Evolutionary conservation across 2,329 filamentous ascomycete genomes (phyloP).

Genomic region (Colletotrichum sp.): DNA sequence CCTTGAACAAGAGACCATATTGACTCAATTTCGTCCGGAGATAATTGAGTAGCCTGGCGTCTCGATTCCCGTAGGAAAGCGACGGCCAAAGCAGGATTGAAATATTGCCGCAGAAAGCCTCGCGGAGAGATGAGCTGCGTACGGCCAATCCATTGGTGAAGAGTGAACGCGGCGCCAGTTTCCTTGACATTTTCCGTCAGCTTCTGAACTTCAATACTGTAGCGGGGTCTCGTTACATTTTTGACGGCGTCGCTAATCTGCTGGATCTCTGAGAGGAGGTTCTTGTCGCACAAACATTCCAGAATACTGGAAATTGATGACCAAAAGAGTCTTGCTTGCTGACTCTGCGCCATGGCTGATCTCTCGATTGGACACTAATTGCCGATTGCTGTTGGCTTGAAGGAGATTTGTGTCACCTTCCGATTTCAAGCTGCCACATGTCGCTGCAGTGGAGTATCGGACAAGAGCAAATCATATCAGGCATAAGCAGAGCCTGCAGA

Average conservation of each 20-base stretch:
- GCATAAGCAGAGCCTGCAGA: neutral
- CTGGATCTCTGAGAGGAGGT: neutral
- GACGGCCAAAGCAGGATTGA: neutral
- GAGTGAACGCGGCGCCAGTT: too few relatives aligned
- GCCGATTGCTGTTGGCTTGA: too few relatives aligned
- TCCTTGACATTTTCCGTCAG: too few relatives aligned
- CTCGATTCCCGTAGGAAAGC: neutral
- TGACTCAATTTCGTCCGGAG: neutral
- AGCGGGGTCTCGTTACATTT: too few relatives aligned
- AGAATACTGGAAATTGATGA: neutral
- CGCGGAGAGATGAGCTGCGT: neutral
- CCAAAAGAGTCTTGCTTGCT: neutral
- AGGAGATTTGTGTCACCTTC: neutral
- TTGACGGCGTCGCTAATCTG: too few relatives aligned
- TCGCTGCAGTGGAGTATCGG: neutral
- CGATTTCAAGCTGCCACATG: neutral
- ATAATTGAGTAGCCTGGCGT: neutral
- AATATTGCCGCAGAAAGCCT: neutral
- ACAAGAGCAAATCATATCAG: neutral
- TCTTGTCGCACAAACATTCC: neutral
- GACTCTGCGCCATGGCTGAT: neutral
- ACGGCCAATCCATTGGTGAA: neutral
- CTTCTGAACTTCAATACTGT: too few relatives aligned
- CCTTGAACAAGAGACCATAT: neutral
- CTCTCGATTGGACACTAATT: too few relatives aligned